Evolutionary conservation across 2,329 filamentous ascomycete genomes (phyloP).

Genomic region (Cryphonectria radicalis): DNA sequence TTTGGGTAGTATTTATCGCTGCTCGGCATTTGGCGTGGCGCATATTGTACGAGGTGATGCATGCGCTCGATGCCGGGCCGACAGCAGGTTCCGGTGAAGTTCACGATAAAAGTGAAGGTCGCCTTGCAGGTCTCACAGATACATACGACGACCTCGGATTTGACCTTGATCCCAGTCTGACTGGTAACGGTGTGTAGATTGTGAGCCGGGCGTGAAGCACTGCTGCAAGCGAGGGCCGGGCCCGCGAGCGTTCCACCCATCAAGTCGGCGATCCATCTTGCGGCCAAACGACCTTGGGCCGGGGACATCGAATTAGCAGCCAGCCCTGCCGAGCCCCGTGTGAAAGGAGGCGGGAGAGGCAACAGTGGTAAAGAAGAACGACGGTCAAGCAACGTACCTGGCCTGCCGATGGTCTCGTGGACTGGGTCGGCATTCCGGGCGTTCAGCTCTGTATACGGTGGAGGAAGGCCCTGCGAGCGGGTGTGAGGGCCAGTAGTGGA

Average conservation of each 20-base stretch:
- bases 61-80: slow-evolving; percentile 26
- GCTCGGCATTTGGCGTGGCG: neutral
- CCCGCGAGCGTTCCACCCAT: slow-evolving; percentile 13
- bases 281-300: slow-evolving; percentile 22
- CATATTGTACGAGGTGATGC: slow-evolving; percentile 22
- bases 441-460: slow-evolving; percentile 22
- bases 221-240: slow-evolving; percentile 5
- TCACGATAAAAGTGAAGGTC: slow-evolving; percentile 20
- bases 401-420: slow-evolving; percentile 18
- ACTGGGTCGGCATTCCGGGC: neutral
- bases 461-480: slow-evolving; percentile 26
- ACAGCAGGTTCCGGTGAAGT: slow-evolving; percentile 12
- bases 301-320: neutral
- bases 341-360: neutral
- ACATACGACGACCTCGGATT: slow-evolving; percentile 18
- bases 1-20: slow-evolving; percentile 45
- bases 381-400: slow-evolving; percentile 11
- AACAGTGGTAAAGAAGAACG: neutral
- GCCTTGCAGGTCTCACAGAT: slow-evolving; percentile 28
- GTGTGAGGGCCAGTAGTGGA: slow-evolving; percentile 19
- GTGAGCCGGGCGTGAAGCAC: slow-evolving; percentile 2
- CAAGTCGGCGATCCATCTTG: slow-evolving; percentile 28
- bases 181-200: slow-evolving; percentile 20
- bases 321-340: neutral
- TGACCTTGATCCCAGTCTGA: slow-evolving; percentile 4